Evolutionary conservation across 2,329 filamentous ascomycete genomes (phyloP), one percentile per base, ranked within the genome.

Genomic region (Cordyceps militaris): DNA sequence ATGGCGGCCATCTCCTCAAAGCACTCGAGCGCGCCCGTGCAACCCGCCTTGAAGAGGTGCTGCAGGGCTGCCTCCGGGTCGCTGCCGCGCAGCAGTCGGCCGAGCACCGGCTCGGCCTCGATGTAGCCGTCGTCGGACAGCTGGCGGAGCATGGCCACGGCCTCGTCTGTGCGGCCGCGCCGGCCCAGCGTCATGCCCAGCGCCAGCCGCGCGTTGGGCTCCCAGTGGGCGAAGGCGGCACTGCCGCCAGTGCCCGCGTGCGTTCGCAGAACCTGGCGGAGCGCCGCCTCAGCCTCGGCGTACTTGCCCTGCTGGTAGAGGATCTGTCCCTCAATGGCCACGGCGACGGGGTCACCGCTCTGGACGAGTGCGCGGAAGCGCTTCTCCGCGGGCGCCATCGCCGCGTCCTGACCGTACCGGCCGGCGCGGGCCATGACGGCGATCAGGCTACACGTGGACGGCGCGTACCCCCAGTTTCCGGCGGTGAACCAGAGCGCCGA

Each of bases 281-380:
- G 55, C 4, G 61, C 46, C 16, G 51, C 53, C 24, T 59, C 60
- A 4, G 69, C 66, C 9, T 61, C 63, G 1, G 59, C 57, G 53
- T 65, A 66, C 34, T 62, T 65, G 6, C 64, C 65, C 40, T 63
- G 60, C 26, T 51, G 47, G 49, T 63, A 65, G 13, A 70, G 65
- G 26, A 63, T 26, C 54, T 69, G 65, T 16, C 69, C 73, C 43
- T 73, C 66, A 9, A 67, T 62, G 4, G 69, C 66, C 23, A 74
- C 63, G 32, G 71, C 73, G 46, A 75, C 64, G 3, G 70, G 63
- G 38, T 75, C 65, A n/a, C 62, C 65, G 26, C 64, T 67, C 13
- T 62, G 44, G 28, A 73, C 63, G 10, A 75, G 61, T 26, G 65
- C 51, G 60, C 61, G 64, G 62, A 73, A 73, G 16, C 66, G 67